Evolutionary conservation across 2,329 filamentous ascomycete genomes (phyloP).

Genomic region (Tricladium varicosporioides): DNA sequence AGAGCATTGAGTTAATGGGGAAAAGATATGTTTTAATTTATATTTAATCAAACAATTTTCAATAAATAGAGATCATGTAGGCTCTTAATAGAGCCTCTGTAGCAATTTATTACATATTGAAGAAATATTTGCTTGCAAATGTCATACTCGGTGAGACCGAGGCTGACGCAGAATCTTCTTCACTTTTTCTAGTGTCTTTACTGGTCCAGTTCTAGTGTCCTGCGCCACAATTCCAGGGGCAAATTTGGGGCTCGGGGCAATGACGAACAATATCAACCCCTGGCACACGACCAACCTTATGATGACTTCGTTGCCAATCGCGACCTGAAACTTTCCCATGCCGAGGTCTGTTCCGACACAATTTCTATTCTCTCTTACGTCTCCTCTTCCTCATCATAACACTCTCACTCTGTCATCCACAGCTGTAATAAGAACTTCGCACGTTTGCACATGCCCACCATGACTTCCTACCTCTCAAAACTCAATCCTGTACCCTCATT

Average conservation of each 20-base stretch:
- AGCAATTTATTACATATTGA: no score
- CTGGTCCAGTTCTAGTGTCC: background rate
- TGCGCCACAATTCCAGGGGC: background rate
- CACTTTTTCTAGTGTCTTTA: background rate
- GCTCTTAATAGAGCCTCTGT: no score
- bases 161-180: background rate
- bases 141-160: background rate
- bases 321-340: background rate
- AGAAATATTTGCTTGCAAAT: no score
- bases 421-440: background rate
- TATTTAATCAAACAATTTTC: no score
- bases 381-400: background rate
- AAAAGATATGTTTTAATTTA: no score
- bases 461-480: constrained; percentile 40
- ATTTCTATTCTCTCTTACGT: background rate
- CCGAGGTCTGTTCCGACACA: background rate
- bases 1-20: no score
- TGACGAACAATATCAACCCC: background rate
- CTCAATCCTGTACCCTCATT: constrained; percentile 71
- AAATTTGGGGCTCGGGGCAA: background rate
- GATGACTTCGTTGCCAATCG: background rate
- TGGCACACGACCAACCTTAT: background rate
- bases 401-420: background rate
- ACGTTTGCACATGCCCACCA: constrained; percentile 8
- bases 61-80: no score